phyloP scores from a whole-genome alignment of 805 yeast genomes.

The Helenozyma baotianmanensis region DNA sequence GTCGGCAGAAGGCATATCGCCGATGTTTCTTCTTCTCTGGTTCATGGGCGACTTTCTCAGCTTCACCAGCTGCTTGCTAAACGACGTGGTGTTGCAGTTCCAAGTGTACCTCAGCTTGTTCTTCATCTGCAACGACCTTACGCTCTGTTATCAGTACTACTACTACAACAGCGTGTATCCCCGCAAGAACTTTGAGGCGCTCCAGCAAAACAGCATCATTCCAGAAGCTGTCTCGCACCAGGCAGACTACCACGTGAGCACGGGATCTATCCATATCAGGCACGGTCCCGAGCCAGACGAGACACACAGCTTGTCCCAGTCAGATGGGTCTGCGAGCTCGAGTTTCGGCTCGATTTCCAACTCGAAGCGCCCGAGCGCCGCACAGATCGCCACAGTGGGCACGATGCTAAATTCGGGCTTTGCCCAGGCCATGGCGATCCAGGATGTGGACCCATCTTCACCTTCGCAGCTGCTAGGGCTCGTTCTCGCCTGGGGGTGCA shows the following conservation, averaged over 20 bases:
- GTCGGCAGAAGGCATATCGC: slow-evolving; percentile 65
- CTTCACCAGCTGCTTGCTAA: slow-evolving; percentile 35
- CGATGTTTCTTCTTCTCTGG: slow-evolving; percentile 59
- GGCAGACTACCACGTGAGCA: slow-evolving; percentile 3
- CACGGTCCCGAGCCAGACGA: neutral
- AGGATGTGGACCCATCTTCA: neutral
- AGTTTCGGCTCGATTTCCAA: slow-evolving; percentile 13
- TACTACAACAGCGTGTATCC: slow-evolving; percentile 54
- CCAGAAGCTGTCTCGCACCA: slow-evolving; percentile 1
- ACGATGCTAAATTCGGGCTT: slow-evolving; percentile 12
- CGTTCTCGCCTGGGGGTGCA: slow-evolving; percentile 72
- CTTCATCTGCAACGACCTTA: slow-evolving; percentile 54
- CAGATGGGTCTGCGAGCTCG: slow-evolving; percentile 5
- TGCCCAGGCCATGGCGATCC: slow-evolving; percentile 9
- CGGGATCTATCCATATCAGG: slow-evolving; percentile 12
- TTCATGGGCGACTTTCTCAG: slow-evolving; percentile 47
- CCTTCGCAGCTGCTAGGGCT: slow-evolving; percentile 9
- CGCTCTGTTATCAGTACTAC: slow-evolving; percentile 66
- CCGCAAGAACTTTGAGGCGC: slow-evolving; percentile 6
- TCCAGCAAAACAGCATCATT: neutral
- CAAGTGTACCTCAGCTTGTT: slow-evolving; percentile 38
- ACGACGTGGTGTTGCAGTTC: slow-evolving; percentile 33
- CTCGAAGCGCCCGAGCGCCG: slow-evolving; percentile 3
- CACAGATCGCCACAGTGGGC: slow-evolving; percentile 9
- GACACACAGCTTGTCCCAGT: neutral